A percentile compares a stretch with the other conserved stretches of the same genome.
Conservation (phyloP, 108 stramenopile species). For the Mayamaea pseudoterrestris region DNA sequence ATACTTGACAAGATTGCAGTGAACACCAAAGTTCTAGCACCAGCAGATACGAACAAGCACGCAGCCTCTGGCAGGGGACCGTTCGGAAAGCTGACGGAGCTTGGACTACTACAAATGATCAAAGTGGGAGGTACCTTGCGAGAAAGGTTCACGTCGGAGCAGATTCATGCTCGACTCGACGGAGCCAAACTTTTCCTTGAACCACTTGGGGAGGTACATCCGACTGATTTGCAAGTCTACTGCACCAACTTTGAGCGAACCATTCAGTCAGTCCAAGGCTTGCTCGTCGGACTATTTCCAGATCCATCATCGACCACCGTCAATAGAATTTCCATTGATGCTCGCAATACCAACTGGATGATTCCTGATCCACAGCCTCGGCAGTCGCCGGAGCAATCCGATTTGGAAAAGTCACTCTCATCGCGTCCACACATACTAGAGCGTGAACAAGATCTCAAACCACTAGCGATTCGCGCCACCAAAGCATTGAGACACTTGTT, state of each 20-base stretch:
- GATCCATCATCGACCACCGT: constrained; percentile 12
- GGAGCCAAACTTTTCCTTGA: constrained; percentile 13
- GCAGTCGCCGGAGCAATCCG: constrained; percentile 35
- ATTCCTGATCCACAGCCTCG: constrained; percentile 82
- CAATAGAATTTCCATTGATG: constrained; percentile 43
- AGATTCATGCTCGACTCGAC: constrained; percentile 4
- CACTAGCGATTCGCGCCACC: constrained; percentile 39
- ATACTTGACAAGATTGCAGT: constrained; percentile 30
- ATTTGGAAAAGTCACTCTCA: constrained; percentile 40
- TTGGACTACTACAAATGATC: constrained; percentile 71
- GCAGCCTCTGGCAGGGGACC: constrained; percentile 42
- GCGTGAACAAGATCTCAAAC: constrained; percentile 33
- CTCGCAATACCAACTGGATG: constrained; percentile 46
- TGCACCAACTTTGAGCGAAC: constrained; percentile 69
- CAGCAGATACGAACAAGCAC: constrained; percentile 17
- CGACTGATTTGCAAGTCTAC: constrained; percentile 33
- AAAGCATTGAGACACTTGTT: constrained; percentile 26
- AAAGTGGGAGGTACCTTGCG: constrained; percentile 43
- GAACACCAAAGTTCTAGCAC: constrained; percentile 23
- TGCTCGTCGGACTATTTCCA: constrained; percentile 59
- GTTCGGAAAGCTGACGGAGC: constrained; percentile 64
- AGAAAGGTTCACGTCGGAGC: constrained; percentile 26
- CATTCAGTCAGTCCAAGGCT: constrained; percentile 67
- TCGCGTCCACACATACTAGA: constrained; percentile 35
- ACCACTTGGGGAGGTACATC: constrained; percentile 35